These are phyloP conservation scores for Isabelozyma rhagii DNA, from an alignment of 805 yeast genomes.

Conservation along the genomic window DNA sequence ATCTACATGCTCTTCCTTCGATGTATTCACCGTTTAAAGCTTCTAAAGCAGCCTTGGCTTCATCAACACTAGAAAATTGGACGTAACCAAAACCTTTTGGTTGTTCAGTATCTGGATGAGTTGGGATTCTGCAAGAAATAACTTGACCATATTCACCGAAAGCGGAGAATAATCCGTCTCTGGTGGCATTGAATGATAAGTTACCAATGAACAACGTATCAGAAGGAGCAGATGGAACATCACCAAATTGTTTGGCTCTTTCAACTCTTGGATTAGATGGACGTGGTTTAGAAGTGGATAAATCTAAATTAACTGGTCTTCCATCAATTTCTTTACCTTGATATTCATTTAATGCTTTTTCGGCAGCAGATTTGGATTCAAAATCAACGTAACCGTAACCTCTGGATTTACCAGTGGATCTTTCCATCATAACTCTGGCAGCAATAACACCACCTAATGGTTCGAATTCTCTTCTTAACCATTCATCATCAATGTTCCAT, in stretches of 20 bases:
- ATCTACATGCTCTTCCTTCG: slow-evolving; percentile 90
- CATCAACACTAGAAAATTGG: slow-evolving; percentile 82
- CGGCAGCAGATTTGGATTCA: slow-evolving; percentile 70
- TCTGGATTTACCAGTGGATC: slow-evolving; percentile 87
- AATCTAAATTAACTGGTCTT: slow-evolving; percentile 90
- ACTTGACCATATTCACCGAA: slow-evolving; percentile 81
- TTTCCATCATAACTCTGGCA: slow-evolving; percentile 93
- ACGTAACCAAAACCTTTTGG: slow-evolving; percentile 99
- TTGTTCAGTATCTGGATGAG: slow-evolving; percentile 98
- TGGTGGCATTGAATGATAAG: slow-evolving; percentile 84
- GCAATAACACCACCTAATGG: slow-evolving; percentile 72
- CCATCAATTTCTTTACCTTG: slow-evolving; percentile 97
- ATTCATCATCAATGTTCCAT: slow-evolving; percentile 94
- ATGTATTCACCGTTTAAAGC: slow-evolving; percentile 86
- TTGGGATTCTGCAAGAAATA: slow-evolving; percentile 89
- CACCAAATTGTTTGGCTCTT: slow-evolving; percentile 90
- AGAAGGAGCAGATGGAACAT: slow-evolving; percentile 85
- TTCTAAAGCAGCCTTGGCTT: slow-evolving; percentile 84
- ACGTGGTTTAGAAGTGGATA: slow-evolving; percentile 82
- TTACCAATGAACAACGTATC: slow-evolving; percentile 96
- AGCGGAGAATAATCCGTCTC: slow-evolving; percentile 69
- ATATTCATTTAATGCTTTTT: slow-evolving; percentile 77
- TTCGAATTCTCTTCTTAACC: slow-evolving; percentile 87
- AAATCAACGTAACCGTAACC: slow-evolving; percentile 99
- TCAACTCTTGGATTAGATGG: slow-evolving; percentile 54